Conservation (phyloP, 2,329 filamentous ascomycete genomes). For the Exophiala mesophila region DNA sequence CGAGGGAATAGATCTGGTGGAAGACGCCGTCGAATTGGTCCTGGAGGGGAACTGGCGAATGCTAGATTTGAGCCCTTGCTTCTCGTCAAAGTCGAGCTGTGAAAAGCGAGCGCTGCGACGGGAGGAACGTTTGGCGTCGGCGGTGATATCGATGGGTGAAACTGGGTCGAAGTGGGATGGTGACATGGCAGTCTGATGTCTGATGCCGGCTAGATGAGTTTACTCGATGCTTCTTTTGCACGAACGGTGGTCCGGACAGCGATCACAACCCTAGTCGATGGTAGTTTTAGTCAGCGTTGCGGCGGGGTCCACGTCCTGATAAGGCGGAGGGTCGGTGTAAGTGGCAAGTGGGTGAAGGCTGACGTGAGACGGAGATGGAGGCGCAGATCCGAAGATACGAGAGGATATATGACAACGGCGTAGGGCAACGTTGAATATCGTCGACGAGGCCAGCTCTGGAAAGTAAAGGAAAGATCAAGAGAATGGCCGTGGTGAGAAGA, state of each 20-base stretch:
- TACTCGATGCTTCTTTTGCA: no score
- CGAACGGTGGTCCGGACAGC: conserved; percentile 5
- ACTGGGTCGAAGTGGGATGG: conserved; percentile 31
- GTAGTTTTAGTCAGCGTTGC: not conserved
- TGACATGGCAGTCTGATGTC: conserved; percentile 19
- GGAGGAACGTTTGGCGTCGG: conserved; percentile 28
- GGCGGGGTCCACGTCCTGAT: not conserved
- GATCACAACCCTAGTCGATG: not conserved
- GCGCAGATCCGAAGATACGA: no score
- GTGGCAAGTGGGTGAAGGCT: no score
- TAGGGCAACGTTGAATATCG: conserved; percentile 5
- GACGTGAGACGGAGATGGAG: conserved; percentile 21
- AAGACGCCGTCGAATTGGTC: conserved; percentile 29
- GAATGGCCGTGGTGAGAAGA: conserved; percentile 5
- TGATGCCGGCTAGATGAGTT: conserved; percentile 5
- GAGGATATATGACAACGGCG: no score
- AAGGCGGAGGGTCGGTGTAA: conserved; percentile 3
- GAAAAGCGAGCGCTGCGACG: conserved; percentile 28
- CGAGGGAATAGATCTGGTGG: conserved; percentile 10
- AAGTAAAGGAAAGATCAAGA: conserved; percentile 9
- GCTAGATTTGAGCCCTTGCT: conserved; percentile 18
- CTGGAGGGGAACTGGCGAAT: conserved; percentile 19
- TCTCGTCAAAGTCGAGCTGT: conserved; percentile 28
- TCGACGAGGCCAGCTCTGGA: conserved; percentile 23
- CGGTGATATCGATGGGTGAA: conserved; percentile 37